Conservation (phyloP, 139 green algal genomes). For the Chlamydomonas applanata region DNA sequence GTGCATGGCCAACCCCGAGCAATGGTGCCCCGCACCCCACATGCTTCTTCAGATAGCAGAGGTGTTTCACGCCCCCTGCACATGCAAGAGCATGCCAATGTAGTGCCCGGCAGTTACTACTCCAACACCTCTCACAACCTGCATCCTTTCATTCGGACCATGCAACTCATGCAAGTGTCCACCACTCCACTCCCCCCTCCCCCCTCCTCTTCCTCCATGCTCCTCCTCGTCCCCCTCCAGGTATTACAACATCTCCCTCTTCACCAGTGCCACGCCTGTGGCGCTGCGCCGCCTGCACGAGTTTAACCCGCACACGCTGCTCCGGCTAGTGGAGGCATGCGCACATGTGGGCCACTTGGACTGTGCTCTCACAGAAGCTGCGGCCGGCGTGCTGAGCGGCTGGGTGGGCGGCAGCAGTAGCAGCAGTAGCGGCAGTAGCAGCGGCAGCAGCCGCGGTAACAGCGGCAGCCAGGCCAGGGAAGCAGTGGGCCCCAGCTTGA, state of each 20-base stretch:
- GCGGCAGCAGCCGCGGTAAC: background rate
- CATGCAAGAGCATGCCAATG: too few species aligned
- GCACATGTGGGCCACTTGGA: slow-evolving; percentile 18
- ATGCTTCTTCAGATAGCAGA: too few species aligned
- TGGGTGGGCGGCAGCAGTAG: slow-evolving; percentile 9
- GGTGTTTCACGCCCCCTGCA: background rate
- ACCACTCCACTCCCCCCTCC: too few species aligned
- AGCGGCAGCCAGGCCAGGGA: background rate
- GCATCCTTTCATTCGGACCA: too few species aligned
- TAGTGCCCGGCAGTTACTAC: too few species aligned
- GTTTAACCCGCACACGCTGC: slow-evolving; percentile 21
- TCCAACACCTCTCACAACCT: too few species aligned
- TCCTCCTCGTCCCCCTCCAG: too few species aligned
- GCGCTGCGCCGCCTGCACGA: slow-evolving; percentile 13
- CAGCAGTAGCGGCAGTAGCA: background rate
- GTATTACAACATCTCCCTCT: slow-evolving; percentile 22
- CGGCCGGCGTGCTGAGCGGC: slow-evolving; percentile 15
- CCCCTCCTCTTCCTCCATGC: too few species aligned
- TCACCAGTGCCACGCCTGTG: background rate
- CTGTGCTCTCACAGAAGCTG: slow-evolving; percentile 14
- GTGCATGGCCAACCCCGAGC: background rate
- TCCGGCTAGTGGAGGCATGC: slow-evolving; percentile 25
- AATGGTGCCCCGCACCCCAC: too few species aligned
- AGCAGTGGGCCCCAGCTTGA: background rate
- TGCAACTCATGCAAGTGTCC: too few species aligned